These are phyloP conservation scores for Salvia rosmarinus DNA, from an alignment of 257 asterid genomes.

Conservation along the genomic window DNA sequence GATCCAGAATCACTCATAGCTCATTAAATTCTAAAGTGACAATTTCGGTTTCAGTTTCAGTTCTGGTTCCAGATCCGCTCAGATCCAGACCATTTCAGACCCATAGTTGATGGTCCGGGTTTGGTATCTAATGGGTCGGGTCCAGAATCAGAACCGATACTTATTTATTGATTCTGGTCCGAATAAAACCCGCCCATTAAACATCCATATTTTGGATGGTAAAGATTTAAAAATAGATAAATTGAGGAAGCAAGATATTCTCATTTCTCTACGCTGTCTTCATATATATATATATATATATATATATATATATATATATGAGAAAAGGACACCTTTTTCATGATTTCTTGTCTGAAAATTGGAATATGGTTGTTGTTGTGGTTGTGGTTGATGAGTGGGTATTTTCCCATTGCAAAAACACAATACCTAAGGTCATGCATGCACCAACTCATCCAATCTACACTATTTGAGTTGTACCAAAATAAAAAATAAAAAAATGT, in stretches of 20 bases:
- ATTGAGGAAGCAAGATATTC: not conserved
- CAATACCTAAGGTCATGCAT: conserved; percentile 23
- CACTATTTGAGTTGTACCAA: not conserved
- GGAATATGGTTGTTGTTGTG: conserved; percentile 43
- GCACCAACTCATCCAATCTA: conserved; percentile 22
- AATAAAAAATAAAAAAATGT: too few relatives aligned
- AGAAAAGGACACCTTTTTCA: conserved; percentile 21
- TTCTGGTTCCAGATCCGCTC: too few relatives aligned
- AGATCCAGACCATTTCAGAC: too few relatives aligned
- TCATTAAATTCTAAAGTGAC: too few relatives aligned
- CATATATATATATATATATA: not conserved
- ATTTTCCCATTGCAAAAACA: conserved; percentile 38
- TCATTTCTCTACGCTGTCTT: conserved; percentile 14
- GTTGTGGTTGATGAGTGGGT: conserved; percentile 33
- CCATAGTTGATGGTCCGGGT: too few relatives aligned
- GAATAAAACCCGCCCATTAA: too few relatives aligned
- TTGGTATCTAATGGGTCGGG: too few relatives aligned
- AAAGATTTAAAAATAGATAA: not conserved
- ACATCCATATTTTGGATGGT: too few relatives aligned
- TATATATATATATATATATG: not conserved
- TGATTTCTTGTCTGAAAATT: conserved; percentile 36
- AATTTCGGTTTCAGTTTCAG: too few relatives aligned
- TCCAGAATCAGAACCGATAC: too few relatives aligned
- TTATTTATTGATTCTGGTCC: too few relatives aligned
- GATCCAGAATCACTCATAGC: too few relatives aligned